These are phyloP conservation scores for Russula ochroleuca DNA, from an alignment of 768 basidiomycete species.

Conservation along the genomic window DNA sequence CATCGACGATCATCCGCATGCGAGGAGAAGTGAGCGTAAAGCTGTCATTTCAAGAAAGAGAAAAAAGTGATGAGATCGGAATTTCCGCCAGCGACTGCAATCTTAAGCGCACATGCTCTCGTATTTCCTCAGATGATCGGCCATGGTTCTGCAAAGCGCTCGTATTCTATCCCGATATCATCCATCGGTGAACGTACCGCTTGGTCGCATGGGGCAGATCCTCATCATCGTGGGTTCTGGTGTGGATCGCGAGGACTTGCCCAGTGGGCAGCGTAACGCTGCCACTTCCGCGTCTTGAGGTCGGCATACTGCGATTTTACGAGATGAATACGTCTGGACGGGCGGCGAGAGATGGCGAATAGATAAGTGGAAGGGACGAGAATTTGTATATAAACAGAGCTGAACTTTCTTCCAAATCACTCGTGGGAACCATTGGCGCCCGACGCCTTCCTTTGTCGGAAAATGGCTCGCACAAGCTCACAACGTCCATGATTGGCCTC, in stretches of 20 bases:
- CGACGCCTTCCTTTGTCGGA: not conserved
- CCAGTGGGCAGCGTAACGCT: conserved; percentile 68
- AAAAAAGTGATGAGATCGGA: not conserved
- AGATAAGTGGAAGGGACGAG: conserved; percentile 14
- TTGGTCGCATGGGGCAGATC: conserved; percentile 92
- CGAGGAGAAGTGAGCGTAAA: conserved; percentile 85
- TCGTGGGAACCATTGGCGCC: conserved; percentile 15
- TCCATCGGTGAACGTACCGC: conserved; percentile 49
- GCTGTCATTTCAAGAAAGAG: conserved; percentile 37
- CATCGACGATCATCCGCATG: conserved; percentile 96
- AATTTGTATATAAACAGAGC: not conserved
- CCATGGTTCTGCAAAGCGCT: conserved; percentile 66
- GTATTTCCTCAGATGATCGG: conserved; percentile 88
- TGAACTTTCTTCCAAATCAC: conserved; percentile 11
- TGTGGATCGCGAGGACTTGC: conserved; percentile 80
- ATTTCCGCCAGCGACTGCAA: not conserved
- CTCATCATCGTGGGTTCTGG: conserved; percentile 81
- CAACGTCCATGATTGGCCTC: conserved; percentile 81
- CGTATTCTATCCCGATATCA: conserved; percentile 13
- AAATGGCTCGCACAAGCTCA: not conserved
- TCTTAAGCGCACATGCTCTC: conserved; percentile 66
- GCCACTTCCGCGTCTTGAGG: conserved; percentile 74
- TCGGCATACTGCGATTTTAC: conserved; percentile 43
- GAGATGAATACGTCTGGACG: conserved; percentile 5
- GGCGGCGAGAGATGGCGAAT: conserved; percentile 23